A percentile compares a stretch with the other conserved stretches of the same genome.
These are phyloP conservation scores for Pleurotus cornucopiae DNA, from an alignment of 768 basidiomycete genomes.

Conservation along the genomic window DNA sequence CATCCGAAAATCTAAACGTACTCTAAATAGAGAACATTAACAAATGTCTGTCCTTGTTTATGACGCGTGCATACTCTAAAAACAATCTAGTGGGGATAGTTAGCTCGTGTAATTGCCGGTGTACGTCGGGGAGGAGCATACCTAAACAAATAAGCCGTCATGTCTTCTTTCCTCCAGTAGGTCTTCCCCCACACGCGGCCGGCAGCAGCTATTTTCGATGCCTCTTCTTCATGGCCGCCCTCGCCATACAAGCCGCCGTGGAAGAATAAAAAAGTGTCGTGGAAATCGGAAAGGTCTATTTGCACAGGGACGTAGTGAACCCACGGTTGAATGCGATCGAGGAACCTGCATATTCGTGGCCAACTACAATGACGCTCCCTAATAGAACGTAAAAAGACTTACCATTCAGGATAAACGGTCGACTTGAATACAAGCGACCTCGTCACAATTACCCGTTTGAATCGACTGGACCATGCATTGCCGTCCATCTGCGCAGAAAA, in stretches of 20 bases:
- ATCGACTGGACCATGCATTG: conserved; percentile 55
- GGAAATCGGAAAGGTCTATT: conserved; percentile 57
- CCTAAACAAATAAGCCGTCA: conserved; percentile 58
- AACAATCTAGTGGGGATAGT: conserved; percentile 26
- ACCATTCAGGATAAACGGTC: conserved; percentile 64
- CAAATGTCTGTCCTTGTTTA: conserved; percentile 31
- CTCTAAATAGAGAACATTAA: conserved; percentile 22
- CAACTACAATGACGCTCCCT: background rate
- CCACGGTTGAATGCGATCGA: conserved; percentile 44
- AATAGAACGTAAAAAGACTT: conserved; percentile 3
- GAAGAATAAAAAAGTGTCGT: conserved; percentile 72
- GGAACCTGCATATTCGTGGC: conserved; percentile 11
- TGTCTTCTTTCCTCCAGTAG: conserved; percentile 60
- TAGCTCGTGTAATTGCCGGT: background rate
- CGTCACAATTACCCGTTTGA: conserved; percentile 51
- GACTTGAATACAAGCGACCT: conserved; percentile 57
- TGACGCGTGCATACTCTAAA: conserved; percentile 42
- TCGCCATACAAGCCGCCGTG: conserved; percentile 50
- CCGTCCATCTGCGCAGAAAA: conserved; percentile 37
- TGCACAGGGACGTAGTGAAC: conserved; percentile 72
- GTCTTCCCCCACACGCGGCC: conserved; percentile 54
- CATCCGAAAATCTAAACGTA: no score
- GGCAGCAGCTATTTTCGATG: conserved; percentile 47
- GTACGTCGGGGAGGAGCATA: conserved; percentile 13
- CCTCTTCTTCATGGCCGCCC: conserved; percentile 55